Evolutionary conservation across 2,329 filamentous ascomycete species (phyloP), one percentile per base, ranked within the genome.

Genomic region (Hirsutella thompsonii): DNA sequence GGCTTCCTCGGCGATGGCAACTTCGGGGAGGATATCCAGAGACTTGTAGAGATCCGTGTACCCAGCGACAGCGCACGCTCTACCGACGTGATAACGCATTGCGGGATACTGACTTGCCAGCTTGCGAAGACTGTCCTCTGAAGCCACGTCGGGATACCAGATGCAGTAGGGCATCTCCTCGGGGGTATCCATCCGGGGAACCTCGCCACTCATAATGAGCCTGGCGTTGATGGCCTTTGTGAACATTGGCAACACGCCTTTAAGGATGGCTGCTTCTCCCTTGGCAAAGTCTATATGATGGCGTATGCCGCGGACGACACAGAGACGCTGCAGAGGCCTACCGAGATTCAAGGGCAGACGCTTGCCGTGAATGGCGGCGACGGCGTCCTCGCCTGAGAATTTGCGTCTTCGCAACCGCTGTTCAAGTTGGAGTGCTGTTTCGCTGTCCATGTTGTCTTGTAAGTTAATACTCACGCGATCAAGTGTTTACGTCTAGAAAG

Each of bases 1-100:
- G 10, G 61, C 60, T 43, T 66, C 62, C 43, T 64, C 62, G 1
- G 62, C 63, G 23, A 66, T 54, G 26, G 53, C 49, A 8, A 59
- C 52, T 16, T 66, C 61, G 0, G 62, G 61, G 3, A 64, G 49
- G 13, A 61, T 42, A 41, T 59, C 47, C 11, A 64, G 53, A 44
- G 62, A 58, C 3, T 44, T 18, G 43, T 60, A 64, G 3, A 66
- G 49, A 19, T 50, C 43, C 8, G 40, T 41, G 41, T 64, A 64
- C 2, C 58, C 58, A 2, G 56, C 63, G 4, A 58, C 57, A 8
- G 62, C 62, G 45, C 62, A 66, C 0, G 60, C 57, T 3, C 62
- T 52, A n/a, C 52, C 59, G 18, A 62, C 55, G 18, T 63, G 54
- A 39, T 65, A 66, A 13, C 42, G 20, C 53, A 63, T 52, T 13